These are phyloP conservation scores for Yarrowia divulgata DNA, from an alignment of 805 yeast species.

Conservation along the genomic window DNA sequence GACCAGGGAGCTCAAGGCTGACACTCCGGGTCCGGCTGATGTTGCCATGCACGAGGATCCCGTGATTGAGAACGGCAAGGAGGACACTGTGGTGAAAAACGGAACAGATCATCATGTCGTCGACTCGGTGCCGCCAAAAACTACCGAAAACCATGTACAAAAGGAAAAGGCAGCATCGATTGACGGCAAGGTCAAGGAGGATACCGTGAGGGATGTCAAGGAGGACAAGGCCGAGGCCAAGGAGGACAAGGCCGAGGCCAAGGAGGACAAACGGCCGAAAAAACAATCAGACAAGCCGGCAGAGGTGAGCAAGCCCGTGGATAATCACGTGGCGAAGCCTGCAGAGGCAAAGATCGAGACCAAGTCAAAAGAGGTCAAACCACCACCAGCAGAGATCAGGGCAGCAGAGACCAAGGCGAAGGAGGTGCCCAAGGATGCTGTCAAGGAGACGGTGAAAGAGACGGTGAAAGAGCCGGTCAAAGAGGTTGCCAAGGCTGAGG, in stretches of 20 bases:
- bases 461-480: background rate
- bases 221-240: background rate
- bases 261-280: conserved; percentile 7
- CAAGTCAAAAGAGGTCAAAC: background rate
- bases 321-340: background rate
- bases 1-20: conserved; percentile 4
- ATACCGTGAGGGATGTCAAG: background rate
- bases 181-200: conserved; percentile 7
- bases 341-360: background rate
- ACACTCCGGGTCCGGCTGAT: conserved; percentile 1
- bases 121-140: background rate
- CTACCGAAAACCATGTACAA: conserved; percentile 21
- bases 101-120: background rate
- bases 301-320: background rate
- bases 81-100: conserved; percentile 1
- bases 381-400: background rate
- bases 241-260: conserved; percentile 1
- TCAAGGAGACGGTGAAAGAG: background rate
- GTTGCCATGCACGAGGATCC: conserved; percentile 23
- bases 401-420: background rate
- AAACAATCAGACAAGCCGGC: background rate
- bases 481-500: background rate
- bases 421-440: background rate
- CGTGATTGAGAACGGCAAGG: conserved; percentile 19
- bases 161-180: conserved; percentile 5